Evolutionary conservation across 257 asterid genomes (phyloP), one percentile per base, ranked within the genome.

Genomic region (Paulownia fortunei): DNA sequence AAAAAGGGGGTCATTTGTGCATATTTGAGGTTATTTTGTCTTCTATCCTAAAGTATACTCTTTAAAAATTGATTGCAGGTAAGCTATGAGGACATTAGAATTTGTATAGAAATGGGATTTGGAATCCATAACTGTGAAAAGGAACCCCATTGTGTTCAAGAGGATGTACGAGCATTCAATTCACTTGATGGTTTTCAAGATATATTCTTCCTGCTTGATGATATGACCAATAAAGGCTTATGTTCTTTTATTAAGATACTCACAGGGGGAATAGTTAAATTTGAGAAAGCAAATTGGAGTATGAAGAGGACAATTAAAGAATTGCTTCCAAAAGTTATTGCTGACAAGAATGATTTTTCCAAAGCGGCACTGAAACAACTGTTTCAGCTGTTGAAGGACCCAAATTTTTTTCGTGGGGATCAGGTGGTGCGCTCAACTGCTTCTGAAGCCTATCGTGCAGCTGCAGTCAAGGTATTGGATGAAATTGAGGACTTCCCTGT

Each of bases 211-310:
- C 79, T 88, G 79, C 84, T 92, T 56, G 91, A 92, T 80, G 62
- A 69, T 44, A 86, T 94, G 99, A 89, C 91, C 80, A 86, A 83
- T 74, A 85, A 80, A 74, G 94, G 94, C 76, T 76, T 94, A 74
- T 84, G 56, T 79, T 77, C 86, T 80, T 59, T 91, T 72, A 80
- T 76, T 15, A 81, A 77, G 83, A 73, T 85, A 65, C 89, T 94
- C 73, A 85, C 87, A 0, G 92, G 83, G 24, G 90, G 92, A 56
- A 42, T 39, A 15, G 39, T 64, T 81, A 76, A 72, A 58, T 86
- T 83, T 74, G 92, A 82, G 84, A 89, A 91, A 85, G 85, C 93
- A 24, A 83, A 76, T 69, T 60, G 41, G 76, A 69, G 82, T 62
- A 86, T 89, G 90, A 88, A 72, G 83, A 85, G 73, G 81, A 74